Evolutionary conservation across 2,329 filamentous ascomycete species (phyloP), one percentile per base, ranked within the genome.

Genomic region (Didymella lethalis): DNA sequence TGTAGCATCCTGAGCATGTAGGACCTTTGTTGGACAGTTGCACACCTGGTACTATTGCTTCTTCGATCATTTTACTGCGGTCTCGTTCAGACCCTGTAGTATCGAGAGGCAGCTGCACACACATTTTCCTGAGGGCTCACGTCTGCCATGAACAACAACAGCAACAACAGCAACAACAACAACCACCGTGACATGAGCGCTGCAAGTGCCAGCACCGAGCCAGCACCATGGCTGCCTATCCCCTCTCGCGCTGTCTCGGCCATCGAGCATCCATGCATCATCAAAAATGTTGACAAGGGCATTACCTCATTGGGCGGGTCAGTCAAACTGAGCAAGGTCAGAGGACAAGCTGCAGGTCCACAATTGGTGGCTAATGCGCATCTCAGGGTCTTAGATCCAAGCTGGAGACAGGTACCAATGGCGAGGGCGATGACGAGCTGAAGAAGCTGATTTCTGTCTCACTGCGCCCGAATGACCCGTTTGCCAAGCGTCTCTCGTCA

Each of bases 401-500:
- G 51, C 48, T 70, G 60, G 68, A 73, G 59, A 64, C 66, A 23
- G 51, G 63, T 23, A 58, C 58, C 46, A 64, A 67, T 34, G 60
- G 56, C 31, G 63, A 70, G 12, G 63, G 63, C 47, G 66, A 69
- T 18, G 68, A 70, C 44, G 79, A 81, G 57, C 70, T 79, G 36
- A 81, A 84, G 55, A 80, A 81, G 40, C 79, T 82, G 50, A 79
- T 86, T 25, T 89, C 89, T 2, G 79, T 96, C n/a, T 91, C 90
- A 67, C 82, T 98, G 53, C 88, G 91, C 23, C 91, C 90, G 25
- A 86, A 92, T 64, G 92, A 96, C 75, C 89, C 90, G 2, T 87
- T 92, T 69, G 88, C 90, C 68, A 89, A 90, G 66, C 91, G 91
- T 8, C 82, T 97, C 61, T 82, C 90, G 66, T 97, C 94, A 7